Evolutionary conservation across 768 basidiomycete genomes (phyloP).

Genomic region (Suillus tomentosus): DNA sequence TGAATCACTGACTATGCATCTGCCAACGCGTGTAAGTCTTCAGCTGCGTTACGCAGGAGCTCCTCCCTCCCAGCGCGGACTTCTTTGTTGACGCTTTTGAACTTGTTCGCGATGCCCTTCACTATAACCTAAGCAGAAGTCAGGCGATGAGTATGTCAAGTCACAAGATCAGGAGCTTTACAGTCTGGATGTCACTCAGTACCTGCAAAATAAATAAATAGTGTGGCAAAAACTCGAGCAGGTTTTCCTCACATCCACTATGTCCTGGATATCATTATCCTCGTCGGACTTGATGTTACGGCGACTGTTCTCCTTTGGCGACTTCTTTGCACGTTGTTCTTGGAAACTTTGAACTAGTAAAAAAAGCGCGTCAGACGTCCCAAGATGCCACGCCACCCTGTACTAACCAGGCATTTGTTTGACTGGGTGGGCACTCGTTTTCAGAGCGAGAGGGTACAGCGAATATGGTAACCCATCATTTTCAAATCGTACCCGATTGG

Average conservation of each 20-base stretch:
- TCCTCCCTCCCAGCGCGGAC: slow-evolving; percentile 45
- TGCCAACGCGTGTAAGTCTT: slow-evolving; percentile 46
- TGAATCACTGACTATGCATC: slow-evolving; percentile 25
- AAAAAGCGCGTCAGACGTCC: neutral
- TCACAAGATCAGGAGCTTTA: slow-evolving; percentile 18
- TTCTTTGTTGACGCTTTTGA: slow-evolving; percentile 49
- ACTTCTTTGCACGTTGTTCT: neutral
- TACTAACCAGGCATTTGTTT: neutral
- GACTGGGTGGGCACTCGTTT: neutral
- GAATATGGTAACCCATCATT: neutral
- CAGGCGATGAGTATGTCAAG: slow-evolving; percentile 14
- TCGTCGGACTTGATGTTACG: slow-evolving; percentile 3
- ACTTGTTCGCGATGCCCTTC: slow-evolving; percentile 46
- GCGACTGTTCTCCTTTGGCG: neutral
- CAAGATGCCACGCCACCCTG: neutral
- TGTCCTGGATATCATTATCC: slow-evolving; percentile 32
- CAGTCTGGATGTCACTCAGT: slow-evolving; percentile 52
- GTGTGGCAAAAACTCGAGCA: neutral
- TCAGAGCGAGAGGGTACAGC: neutral
- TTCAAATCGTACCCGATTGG: slow-evolving; percentile 2
- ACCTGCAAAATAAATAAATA: slow-evolving; percentile 35
- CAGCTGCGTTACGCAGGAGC: slow-evolving; percentile 48
- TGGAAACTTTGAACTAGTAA: neutral
- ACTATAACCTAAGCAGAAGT: slow-evolving; percentile 46
- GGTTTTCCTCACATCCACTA: slow-evolving; percentile 42